Evolutionary conservation across 2,329 filamentous ascomycete genomes (phyloP).

Genomic region (Davidsoniella neocaledoniae): DNA sequence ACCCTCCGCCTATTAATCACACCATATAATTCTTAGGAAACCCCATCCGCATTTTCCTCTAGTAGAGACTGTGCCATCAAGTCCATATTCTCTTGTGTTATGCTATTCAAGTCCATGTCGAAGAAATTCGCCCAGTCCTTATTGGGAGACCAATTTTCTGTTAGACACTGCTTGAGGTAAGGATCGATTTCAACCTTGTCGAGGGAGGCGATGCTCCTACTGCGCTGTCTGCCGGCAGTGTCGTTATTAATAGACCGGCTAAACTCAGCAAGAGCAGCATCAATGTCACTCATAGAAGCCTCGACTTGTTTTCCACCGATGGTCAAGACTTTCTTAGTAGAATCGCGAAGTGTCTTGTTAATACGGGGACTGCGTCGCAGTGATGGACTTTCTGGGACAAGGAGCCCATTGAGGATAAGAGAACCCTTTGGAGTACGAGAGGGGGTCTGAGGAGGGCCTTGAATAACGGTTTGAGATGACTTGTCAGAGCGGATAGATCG

Average conservation of each 20-base stretch:
- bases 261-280: slow-evolving; percentile 11
- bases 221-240: neutral
- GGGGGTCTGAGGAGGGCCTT: slow-evolving; percentile 31
- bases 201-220: neutral
- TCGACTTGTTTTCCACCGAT: slow-evolving; percentile 7
- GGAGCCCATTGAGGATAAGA: slow-evolving; percentile 15
- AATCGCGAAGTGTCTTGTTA: slow-evolving; percentile 5
- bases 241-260: slow-evolving; percentile 7
- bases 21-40: neutral
- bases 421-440: slow-evolving; percentile 24
- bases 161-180: slow-evolving; percentile 2
- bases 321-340: slow-evolving; percentile 3
- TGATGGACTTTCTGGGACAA: slow-evolving; percentile 19
- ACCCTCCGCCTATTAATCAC: no score
- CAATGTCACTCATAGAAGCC: slow-evolving; percentile 11
- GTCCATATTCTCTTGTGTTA: neutral
- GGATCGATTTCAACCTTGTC: slow-evolving; percentile 1
- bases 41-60: neutral
- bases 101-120: slow-evolving; percentile 2
- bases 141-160: slow-evolving; percentile 6
- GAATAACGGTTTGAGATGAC: slow-evolving; percentile 27
- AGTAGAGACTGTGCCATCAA: neutral
- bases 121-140: slow-evolving; percentile 8
- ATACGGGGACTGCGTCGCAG: slow-evolving; percentile 28
- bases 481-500: slow-evolving; percentile 34